A percentile compares a stretch with the other conserved stretches of the same genome.
Conservation (phyloP, 192 early-diverging fungal genomes). For the Gaertneriomyces sp. region DNA sequence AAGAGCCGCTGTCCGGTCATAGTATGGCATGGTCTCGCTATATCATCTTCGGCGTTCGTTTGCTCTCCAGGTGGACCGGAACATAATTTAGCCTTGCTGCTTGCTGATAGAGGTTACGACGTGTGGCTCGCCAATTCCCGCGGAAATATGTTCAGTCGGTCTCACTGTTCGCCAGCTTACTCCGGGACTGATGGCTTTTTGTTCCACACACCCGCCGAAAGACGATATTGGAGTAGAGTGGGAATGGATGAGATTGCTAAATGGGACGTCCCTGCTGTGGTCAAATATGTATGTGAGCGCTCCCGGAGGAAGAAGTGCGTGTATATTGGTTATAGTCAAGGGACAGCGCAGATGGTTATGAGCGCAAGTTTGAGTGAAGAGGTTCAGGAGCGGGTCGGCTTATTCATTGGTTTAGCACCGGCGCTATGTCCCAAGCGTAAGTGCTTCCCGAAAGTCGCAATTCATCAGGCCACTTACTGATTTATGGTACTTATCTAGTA, state of each 20-base stretch:
- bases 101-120: conserved; percentile 77
- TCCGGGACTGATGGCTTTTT: conserved; percentile 35
- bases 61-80: conserved; percentile 68
- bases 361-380: conserved; percentile 69
- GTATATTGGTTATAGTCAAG: conserved; percentile 89
- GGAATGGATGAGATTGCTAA: conserved; percentile 83
- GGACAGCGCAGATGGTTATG: conserved; percentile 78
- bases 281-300: conserved; percentile 72
- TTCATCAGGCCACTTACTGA: not conserved
- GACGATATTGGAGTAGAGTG: conserved; percentile 76
- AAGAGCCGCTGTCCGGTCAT: conserved; percentile 52
- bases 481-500: not conserved
- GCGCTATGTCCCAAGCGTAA: conserved; percentile 48
- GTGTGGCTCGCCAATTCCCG: conserved; percentile 89
- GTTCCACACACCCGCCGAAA: conserved; percentile 4
- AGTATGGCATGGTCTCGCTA: conserved; percentile 86
- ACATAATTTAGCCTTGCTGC: conserved; percentile 69
- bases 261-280: conserved; percentile 73
- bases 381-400: conserved; percentile 71
- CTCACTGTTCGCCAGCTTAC: conserved; percentile 47
- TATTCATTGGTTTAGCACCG: conserved; percentile 84
- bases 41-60: conserved; percentile 80
- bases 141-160: conserved; percentile 82
- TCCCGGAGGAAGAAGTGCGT: conserved; percentile 67
- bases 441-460: not conserved